These are phyloP conservation scores for Ascochyta clinopodiicola DNA, from an alignment of 2,329 filamentous ascomycete genomes.

Conservation along the genomic window DNA sequence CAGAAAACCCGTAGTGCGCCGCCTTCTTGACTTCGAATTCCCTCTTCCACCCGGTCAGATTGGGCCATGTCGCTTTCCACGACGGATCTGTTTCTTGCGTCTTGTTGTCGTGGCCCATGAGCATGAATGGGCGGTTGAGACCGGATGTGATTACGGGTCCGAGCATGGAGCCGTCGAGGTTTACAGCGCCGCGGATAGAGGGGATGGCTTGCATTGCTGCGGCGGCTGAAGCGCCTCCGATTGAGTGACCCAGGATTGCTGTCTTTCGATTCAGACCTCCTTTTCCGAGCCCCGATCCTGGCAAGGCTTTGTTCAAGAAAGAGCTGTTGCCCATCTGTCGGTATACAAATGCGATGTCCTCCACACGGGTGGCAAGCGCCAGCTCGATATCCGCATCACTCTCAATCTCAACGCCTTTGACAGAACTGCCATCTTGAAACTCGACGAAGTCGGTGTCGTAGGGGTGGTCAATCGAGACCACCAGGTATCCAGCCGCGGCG, in stretches of 20 bases:
- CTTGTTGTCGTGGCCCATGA: slow-evolving; percentile 38
- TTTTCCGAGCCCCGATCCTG: neutral
- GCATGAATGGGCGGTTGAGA: slow-evolving; percentile 29
- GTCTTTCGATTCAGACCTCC: slow-evolving; percentile 3
- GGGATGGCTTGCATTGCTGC: slow-evolving; percentile 20
- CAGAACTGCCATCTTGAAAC: slow-evolving; percentile 53
- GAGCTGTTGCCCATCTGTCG: slow-evolving; percentile 24
- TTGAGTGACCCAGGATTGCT: slow-evolving; percentile 45
- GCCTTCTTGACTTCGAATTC: slow-evolving; percentile 34
- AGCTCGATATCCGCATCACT: slow-evolving; percentile 31
- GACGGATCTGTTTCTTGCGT: slow-evolving; percentile 37
- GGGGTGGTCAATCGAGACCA: slow-evolving; percentile 59
- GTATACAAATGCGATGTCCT: slow-evolving; percentile 32
- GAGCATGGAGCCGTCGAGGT: slow-evolving; percentile 47
- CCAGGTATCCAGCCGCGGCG: slow-evolving; percentile 56
- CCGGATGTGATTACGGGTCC: slow-evolving; percentile 23
- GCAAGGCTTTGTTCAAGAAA: slow-evolving; percentile 16
- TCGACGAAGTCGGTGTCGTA: slow-evolving; percentile 59
- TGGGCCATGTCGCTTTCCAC: slow-evolving; percentile 34
- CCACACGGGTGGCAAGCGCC: slow-evolving; percentile 28
- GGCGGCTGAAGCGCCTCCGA: slow-evolving; percentile 45
- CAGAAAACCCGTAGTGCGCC: slow-evolving; percentile 39
- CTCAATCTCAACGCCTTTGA: slow-evolving; percentile 32
- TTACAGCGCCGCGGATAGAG: slow-evolving; percentile 37
- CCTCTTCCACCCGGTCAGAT: slow-evolving; percentile 34